These are phyloP conservation scores for Cardiospermum halicacabum DNA, from an alignment of 345 rosid genomes.

Conservation along the genomic window DNA sequence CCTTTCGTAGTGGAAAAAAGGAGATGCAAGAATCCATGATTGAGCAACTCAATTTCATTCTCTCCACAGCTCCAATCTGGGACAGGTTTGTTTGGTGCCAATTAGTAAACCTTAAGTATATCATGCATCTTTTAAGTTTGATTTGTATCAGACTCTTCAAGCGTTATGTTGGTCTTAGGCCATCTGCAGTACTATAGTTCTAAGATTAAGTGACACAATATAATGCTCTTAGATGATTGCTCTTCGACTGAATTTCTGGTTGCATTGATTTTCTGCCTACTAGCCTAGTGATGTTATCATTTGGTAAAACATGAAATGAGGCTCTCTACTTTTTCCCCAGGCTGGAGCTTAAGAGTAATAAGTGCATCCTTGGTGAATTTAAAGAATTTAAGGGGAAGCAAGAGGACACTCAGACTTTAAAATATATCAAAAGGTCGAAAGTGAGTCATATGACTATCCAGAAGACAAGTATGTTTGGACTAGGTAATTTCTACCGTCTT, in stretches of 20 bases:
- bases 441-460: conserved; percentile 59
- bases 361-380: conserved; percentile 78
- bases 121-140: neutral
- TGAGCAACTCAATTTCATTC: conserved; percentile 64
- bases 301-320: conserved; percentile 1
- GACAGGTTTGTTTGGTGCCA: conserved; percentile 91
- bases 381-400: conserved; percentile 78
- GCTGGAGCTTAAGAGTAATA: conserved; percentile 78
- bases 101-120: neutral
- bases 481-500: conserved; percentile 44
- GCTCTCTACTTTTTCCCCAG: conserved; percentile 30
- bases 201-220: neutral
- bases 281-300: conserved; percentile 1
- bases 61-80: conserved; percentile 89
- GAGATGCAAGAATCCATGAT: conserved; percentile 78
- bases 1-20: conserved; percentile 63
- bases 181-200: neutral
- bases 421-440: conserved; percentile 73
- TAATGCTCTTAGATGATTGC: neutral
- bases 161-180: neutral
- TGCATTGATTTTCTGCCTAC: neutral
- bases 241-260: neutral
- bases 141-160: neutral
- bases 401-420: conserved; percentile 58
- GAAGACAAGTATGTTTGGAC: conserved; percentile 87